Evolutionary conservation across 2,329 filamentous ascomycete species (phyloP), one percentile per base, ranked within the genome.

Genomic region (Chrysoporthe austroafricana): DNA sequence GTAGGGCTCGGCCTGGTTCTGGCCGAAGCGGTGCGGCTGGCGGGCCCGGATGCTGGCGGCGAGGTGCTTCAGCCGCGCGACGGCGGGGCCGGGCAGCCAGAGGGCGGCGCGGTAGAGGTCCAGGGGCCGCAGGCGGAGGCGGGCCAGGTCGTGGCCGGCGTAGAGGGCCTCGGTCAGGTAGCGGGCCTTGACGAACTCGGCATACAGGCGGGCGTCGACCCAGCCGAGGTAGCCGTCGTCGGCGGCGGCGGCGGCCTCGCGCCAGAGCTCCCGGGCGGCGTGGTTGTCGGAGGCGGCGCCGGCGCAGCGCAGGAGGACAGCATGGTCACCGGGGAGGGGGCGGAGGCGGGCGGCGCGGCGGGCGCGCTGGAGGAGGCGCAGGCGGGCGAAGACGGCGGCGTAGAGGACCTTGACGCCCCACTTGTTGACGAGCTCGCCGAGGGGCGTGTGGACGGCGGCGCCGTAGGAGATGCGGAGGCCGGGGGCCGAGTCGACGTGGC

Each of bases 151-250:
- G 48, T 80, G 81, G 61, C 84, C 80, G 42, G 80, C 79, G 73
- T 85, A 86, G 0, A 81, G 63, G 0, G 81, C 77, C 26, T 84
- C 79, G 0, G 80, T 79, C 59, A 84, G 72, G 71, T 82, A 86
- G 1, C 83, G 79, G 4, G 83, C 80, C 68, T 80, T 81, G 70
- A 85, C 71, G 70, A 81, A 86, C 69, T 86, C 85, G 54, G 73
- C 70, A 74, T 81, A 84, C 2, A 77, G 74, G 26, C 73, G 70
- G 2, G 76, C 73, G 1, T 75, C 70, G 58, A 66, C 73, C 74
- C 61, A 79, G 36, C 4, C 2, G 1, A 16, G 32, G 43, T 68
- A 63, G 14, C 73, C 72, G 18, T 70, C 64, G 16, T 62, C 21
- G 46, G 46, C 4, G 68, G 73, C 70, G 16, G 63, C 21, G 46